Conservation (phyloP, 2,329 filamentous ascomycete genomes). For the Aspergillus sp. region DNA sequence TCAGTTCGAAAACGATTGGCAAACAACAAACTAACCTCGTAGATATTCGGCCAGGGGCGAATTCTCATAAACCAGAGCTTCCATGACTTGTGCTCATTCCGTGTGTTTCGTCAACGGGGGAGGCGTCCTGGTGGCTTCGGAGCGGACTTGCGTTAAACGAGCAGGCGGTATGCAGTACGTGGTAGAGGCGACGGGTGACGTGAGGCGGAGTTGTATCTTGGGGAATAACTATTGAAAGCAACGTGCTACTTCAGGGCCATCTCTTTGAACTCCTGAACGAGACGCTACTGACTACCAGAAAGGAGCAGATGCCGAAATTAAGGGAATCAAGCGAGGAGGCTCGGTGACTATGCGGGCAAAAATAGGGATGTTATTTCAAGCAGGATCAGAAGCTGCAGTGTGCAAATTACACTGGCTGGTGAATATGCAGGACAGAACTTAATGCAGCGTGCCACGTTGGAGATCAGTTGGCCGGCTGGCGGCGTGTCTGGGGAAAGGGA, state of each 20-base stretch:
- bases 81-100: conserved; percentile 61
- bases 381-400: not conserved
- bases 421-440: conserved; percentile 14
- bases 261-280: conserved; percentile 8
- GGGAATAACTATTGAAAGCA: not conserved
- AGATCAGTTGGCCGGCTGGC: conserved; percentile 19
- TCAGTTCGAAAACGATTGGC: not conserved
- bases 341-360: not conserved
- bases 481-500: conserved; percentile 21
- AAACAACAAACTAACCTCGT: conserved; percentile 62
- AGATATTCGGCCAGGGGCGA: conserved; percentile 87
- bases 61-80: conserved; percentile 82
- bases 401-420: conserved; percentile 12
- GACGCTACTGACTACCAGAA: not conserved
- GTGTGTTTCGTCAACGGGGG: conserved; percentile 12
- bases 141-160: not conserved
- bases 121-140: not conserved
- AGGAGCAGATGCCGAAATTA: not conserved
- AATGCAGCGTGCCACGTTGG: conserved; percentile 23
- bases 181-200: not conserved
- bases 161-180: not conserved
- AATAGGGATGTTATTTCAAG: not conserved
- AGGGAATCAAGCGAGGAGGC: not conserved
- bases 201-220: conserved; percentile 9
- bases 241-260: conserved; percentile 19